Evolutionary conservation across 371 early-diverging fungal species (phyloP), one percentile per base, ranked within the genome.

Genomic region (Fennellomyces sp.): DNA sequence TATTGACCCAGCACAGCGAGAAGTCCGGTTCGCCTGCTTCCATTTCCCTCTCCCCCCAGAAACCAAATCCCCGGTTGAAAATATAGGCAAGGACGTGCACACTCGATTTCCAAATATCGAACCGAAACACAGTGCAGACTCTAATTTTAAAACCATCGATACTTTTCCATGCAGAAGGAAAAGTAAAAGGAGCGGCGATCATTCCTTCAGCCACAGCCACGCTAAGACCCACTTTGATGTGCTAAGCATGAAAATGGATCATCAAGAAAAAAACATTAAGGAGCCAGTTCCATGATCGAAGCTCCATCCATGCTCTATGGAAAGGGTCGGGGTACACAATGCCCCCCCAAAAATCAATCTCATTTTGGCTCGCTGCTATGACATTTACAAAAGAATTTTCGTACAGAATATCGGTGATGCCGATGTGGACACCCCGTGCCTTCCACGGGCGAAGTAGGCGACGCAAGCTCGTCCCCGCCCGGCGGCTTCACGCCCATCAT

Each of bases 401-500:
- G 39, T 19, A 72, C 38, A 19, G 73, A 76, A 25, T 57, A 66
- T 36, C 64, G 56, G 39, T 72, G 72, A 26, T 68, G 67, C 23
- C 19, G 56, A 35, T 35, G 12, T 23, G 35, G 28, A 25, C 30
- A 29, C 23, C 42, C n/a, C 13, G 29, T 13, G 3, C 12, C n/a
- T 11, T 3, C 3, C 3, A 25, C 23, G 21, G 58, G 51, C 25
- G 58, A 57, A 7, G 42, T 57, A 29, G 63, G 61, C 0, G 61
- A 53, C 0, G 49, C 7, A 13, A 29, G 52, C 23, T 48, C 21
- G 15, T 25, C 10, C 4, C 49, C 29, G 6, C 30, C 2, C 11
- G 58, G 61, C 42, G 62, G 65, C 10, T 60, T 51, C 7, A 74
- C 63, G 5, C 78, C 75, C 76, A 80, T 80, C 80, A 80, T 76